These are phyloP conservation scores for Candida fluviatilis DNA, from an alignment of 805 yeast species.

Conservation along the genomic window DNA sequence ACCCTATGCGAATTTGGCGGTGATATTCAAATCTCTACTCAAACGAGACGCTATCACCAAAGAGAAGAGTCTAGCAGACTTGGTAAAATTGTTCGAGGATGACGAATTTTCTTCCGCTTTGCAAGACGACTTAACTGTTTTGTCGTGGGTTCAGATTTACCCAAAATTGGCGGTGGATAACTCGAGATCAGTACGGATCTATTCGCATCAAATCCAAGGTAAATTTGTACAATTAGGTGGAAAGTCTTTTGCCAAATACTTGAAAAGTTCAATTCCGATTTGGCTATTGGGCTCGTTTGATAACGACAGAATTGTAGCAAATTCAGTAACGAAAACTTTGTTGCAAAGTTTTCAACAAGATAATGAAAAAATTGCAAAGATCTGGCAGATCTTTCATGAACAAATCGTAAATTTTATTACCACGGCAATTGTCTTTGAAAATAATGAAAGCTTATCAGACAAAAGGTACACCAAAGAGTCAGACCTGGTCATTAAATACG, in stretches of 20 bases:
- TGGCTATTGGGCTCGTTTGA: constrained; percentile 75
- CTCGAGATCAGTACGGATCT: constrained; percentile 57
- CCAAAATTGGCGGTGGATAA: constrained; percentile 74
- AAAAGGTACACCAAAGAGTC: constrained; percentile 63
- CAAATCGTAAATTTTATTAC: constrained; percentile 54
- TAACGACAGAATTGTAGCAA: constrained; percentile 57
- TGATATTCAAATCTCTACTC: constrained; percentile 70
- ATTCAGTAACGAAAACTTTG: constrained; percentile 45
- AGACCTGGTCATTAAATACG: constrained; percentile 62
- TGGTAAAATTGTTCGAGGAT: constrained; percentile 31
- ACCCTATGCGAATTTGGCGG: constrained; percentile 44
- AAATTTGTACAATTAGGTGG: constrained; percentile 41
- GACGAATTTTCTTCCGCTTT: constrained; percentile 13
- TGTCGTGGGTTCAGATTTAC: constrained; percentile 75
- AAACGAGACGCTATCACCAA: constrained; percentile 83
- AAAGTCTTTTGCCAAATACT: constrained; percentile 57
- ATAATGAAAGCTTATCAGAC: constrained; percentile 65
- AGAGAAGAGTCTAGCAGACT: constrained; percentile 68
- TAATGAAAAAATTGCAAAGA: constrained; percentile 41
- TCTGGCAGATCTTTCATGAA: constrained; percentile 57
- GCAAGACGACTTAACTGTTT: constrained; percentile 49
- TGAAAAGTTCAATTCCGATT: constrained; percentile 68
- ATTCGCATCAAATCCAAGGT: constrained; percentile 65
- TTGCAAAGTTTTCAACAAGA: constrained; percentile 53
- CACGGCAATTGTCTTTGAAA: constrained; percentile 53